phyloP scores from a whole-genome alignment of 768 basidiomycete genomes.

The Rubroboletus pulcherrimus region DNA sequence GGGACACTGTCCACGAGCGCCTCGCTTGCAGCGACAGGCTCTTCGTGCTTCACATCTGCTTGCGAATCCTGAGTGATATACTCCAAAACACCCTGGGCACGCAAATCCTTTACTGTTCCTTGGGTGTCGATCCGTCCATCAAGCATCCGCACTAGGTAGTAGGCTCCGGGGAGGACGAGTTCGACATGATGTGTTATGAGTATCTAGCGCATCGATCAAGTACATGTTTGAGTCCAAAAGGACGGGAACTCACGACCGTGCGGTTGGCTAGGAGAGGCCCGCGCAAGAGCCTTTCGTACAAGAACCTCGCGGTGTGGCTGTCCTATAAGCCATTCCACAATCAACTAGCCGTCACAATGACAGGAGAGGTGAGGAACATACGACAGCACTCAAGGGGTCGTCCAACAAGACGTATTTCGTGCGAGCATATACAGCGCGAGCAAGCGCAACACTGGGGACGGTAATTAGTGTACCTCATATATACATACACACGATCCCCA shows the following conservation, averaged over 20 bases:
- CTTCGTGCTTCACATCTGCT: slow-evolving; percentile 47
- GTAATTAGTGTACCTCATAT: not conserved
- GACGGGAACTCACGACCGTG: slow-evolving; percentile 53
- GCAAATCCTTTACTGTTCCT: slow-evolving; percentile 64
- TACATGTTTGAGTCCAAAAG: not conserved
- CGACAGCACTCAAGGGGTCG: slow-evolving; percentile 80
- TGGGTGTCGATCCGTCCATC: slow-evolving; percentile 79
- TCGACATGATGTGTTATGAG: slow-evolving; percentile 85
- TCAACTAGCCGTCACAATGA: not conserved
- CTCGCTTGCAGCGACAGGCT: slow-evolving; percentile 22
- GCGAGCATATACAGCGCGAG: slow-evolving; percentile 74
- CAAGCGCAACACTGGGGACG: slow-evolving; percentile 64
- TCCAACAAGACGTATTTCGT: slow-evolving; percentile 72
- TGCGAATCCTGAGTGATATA: slow-evolving; percentile 52
- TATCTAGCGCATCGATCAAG: slow-evolving; percentile 35
- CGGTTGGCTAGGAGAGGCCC: slow-evolving; percentile 64
- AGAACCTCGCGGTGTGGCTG: slow-evolving; percentile 60
- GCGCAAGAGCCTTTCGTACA: slow-evolving; percentile 60
- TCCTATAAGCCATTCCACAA: slow-evolving; percentile 40
- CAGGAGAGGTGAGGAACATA: slow-evolving; percentile 33
- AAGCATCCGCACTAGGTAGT: slow-evolving; percentile 74
- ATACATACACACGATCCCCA: not conserved
- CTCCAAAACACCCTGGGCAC: slow-evolving; percentile 57
- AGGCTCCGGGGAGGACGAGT: slow-evolving; percentile 67
- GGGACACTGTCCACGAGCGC: slow-evolving; percentile 1